Evolutionary conservation across 2,329 filamentous ascomycete genomes (phyloP).

Genomic region (Sclerotiophoma versabilis): DNA sequence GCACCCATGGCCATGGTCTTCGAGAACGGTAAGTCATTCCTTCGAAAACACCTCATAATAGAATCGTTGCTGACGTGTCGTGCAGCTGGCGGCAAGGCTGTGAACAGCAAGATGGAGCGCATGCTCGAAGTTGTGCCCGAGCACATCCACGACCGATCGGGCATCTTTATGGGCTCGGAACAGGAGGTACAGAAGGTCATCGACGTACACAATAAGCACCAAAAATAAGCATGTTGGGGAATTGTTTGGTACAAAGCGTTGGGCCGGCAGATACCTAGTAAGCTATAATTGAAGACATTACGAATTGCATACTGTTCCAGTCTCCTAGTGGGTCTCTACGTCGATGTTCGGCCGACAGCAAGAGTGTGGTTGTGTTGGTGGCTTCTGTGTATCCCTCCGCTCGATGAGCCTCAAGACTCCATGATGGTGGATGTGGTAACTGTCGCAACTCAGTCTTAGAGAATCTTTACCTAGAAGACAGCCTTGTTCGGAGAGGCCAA

Average conservation of each 20-base stretch:
- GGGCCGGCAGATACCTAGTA: constrained; percentile 3
- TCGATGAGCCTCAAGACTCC: neutral
- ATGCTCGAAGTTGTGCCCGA: constrained; percentile 91
- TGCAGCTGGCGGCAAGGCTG: constrained; percentile 85
- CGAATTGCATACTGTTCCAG: neutral
- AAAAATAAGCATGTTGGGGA: constrained; percentile 30
- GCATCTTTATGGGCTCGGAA: constrained; percentile 94
- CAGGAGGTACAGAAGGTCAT: constrained; percentile 98
- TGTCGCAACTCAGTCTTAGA: too few relatives aligned
- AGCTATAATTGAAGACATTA: constrained; percentile 5
- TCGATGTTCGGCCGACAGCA: neutral
- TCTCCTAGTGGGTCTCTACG: neutral
- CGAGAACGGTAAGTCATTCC: constrained; percentile 80
- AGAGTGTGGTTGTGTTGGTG: constrained; percentile 7
- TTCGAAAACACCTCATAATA: too few relatives aligned
- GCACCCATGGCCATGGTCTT: constrained; percentile 99
- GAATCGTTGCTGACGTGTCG: constrained; percentile 20
- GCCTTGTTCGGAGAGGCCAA: too few relatives aligned
- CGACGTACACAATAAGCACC: constrained; percentile 71
- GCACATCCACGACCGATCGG: constrained; percentile 92
- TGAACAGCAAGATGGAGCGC: constrained; percentile 88
- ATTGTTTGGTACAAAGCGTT: constrained; percentile 14
- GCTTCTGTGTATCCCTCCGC: neutral
- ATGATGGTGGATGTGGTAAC: neutral
- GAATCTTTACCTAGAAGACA: too few relatives aligned